Conservation (phyloP, 345 rosid species). For the Brassica carinata region DNA sequence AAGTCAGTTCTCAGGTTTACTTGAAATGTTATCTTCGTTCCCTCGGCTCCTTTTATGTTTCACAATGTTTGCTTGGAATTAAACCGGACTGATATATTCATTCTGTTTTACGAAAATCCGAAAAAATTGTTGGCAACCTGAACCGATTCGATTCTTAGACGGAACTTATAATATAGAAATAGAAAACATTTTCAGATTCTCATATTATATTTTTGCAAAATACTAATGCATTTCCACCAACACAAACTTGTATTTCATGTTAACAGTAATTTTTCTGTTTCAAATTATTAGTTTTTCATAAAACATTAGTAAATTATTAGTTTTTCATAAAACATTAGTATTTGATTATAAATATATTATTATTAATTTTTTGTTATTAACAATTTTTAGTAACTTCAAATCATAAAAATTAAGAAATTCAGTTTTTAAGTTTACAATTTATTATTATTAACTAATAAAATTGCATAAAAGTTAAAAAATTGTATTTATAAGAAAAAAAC, state of each 20-base stretch:
- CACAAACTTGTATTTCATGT: background rate
- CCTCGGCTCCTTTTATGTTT: background rate
- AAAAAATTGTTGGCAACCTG: background rate
- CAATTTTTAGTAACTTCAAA: background rate
- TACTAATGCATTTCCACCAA: background rate
- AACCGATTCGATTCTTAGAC: background rate
- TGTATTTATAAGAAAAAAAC: no score
- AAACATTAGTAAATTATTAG: background rate
- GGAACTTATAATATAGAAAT: background rate
- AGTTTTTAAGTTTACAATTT: background rate
- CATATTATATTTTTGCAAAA: background rate
- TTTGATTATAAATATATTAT: background rate
- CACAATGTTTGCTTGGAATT: background rate
- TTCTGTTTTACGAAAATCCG: background rate
- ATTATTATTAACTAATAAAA: background rate
- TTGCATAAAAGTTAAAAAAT: background rate
- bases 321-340: background rate
- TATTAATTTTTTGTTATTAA: background rate
- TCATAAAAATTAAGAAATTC: background rate
- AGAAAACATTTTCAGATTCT: background rate
- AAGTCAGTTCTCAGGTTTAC: conserved; percentile 2
- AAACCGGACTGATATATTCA: background rate
- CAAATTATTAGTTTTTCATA: background rate
- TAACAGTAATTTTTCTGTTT: background rate
- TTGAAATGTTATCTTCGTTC: conserved; percentile 6